Evolutionary conservation across 805 yeast species (phyloP), one percentile per base, ranked within the genome.

Genomic region (Scheffersomyces ergatensis): DNA sequence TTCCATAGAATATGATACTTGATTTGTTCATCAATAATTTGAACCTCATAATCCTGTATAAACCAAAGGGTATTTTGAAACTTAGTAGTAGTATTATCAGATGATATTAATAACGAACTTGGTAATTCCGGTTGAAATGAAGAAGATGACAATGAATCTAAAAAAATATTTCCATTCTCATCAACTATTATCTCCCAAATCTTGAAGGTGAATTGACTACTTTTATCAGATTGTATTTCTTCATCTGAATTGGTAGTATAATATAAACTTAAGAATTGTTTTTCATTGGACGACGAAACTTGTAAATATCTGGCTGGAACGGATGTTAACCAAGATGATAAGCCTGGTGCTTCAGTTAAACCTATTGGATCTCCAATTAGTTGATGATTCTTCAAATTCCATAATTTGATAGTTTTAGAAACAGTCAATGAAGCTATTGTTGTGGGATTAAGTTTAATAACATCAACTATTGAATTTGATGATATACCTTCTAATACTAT

Each of bases 1-100:
- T 82, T 83, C 86, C 87, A 81, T 25, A 83, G 60, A 19, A 76
- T 48, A 42, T 60, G 55, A 47, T 67, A 70, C 14, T 37, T 33
- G 7, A 54, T 23, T 19, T 24, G n/a, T 8, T 40, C 27, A 8
- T 36, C 37, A 11, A n/a, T 19, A 17, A 36, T 21, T 4, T 34
- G 18, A 5, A 41, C 29, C 29, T 39, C 34, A 37, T 47, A 60
- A 47, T 77, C 82, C 43, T 73, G 70, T 33, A 77, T 61, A 30
- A 68, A 60, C 82, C 82, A 78, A 15, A 69, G 57, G 1, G 73
- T 57, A 23, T 53, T 60, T 3, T 55, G 38, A 25, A 34, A 34
- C 16, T 39, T 44, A 3, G 36, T 30, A 14, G 34, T 39, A 16
- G 33, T 19, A 13, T 33, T 29, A 5, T 37, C 30, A n/a, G n/a